Base-by-base conservation (phyloP, 1,139 yeast genomes). In the Ogataea hybrid region DNA sequence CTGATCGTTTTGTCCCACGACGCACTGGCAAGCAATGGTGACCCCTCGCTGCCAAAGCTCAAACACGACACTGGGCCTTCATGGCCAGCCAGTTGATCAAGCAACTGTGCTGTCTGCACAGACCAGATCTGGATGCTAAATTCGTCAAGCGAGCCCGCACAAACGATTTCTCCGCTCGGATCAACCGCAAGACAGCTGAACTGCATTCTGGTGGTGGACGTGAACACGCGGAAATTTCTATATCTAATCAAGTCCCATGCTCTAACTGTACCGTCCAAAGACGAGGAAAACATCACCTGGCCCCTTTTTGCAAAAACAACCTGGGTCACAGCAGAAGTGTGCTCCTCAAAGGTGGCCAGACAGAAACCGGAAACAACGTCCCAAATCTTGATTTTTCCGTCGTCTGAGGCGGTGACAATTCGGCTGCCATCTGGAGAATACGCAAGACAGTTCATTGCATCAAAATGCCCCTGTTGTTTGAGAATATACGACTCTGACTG, bases 381-480 rank as follows among this genome's bases (percentile, higher is more conserved):
- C 98, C 98, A 92, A 15, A 92, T 86, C 62, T 92, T 92, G 50
- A 92, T 85, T 56, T 89, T 90, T 37, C 99, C 99, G 60, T 92
- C 99, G 58, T 90, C 98, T 1, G 96, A 78, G 2, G 96, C 97
- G 1, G 98, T 90, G 1, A 90, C 95, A 7, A 92, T 74, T 53
- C 90, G 75, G 3, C 95, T 78, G 0, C 98, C 98, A 65, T 94
- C 99, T 0, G 97, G 97, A 0, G 97, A 87, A 58, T 92, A 92
- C 28, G 85, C 79, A 37, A 90, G 64, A 12, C 89, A 74, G 58
- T 89, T 92, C 63, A 90, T 78, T 0, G 96, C 72, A 62, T 92
- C 98, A 59, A 87, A 92, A 65, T 92, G 98, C 10, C 98, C 97
- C 64, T 94, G 98, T 62, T 92, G 98, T 61, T 92, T 90, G 52